These are phyloP conservation scores for Beauveria pseudobassiana DNA, from an alignment of 2,329 filamentous ascomycete species.

Conservation along the genomic window DNA sequence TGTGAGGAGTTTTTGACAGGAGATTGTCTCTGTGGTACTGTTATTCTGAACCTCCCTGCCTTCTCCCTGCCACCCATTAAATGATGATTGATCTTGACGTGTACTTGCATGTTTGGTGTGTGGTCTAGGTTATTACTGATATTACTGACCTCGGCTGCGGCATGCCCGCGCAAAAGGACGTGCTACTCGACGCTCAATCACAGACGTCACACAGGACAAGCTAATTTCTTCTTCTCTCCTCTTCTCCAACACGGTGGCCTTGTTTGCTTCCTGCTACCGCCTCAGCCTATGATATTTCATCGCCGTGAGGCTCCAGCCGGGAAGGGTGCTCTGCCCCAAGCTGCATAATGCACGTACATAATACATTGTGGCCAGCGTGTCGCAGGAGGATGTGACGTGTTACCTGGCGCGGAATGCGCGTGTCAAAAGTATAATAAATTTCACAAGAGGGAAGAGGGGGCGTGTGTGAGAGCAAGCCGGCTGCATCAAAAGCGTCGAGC, in stretches of 20 bases:
- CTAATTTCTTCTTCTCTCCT: neutral
- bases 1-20: too few relatives aligned
- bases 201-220: neutral
- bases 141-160: neutral
- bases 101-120: neutral
- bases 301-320: too few relatives aligned
- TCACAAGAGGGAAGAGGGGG: neutral
- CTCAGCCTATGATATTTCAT: neutral
- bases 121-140: neutral
- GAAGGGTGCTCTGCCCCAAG: too few relatives aligned
- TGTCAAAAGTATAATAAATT: neutral
- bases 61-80: too few relatives aligned
- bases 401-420: slow-evolving; percentile 1
- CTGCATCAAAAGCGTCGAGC: neutral
- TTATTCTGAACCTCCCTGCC: too few relatives aligned
- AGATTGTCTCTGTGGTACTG: neutral
- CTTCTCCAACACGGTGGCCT: neutral
- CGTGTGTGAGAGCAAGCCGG: neutral
- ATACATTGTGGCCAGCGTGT: neutral
- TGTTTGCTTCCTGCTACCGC: neutral
- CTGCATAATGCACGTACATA: too few relatives aligned
- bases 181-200: neutral
- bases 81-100: neutral
- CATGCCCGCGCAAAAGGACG: neutral
- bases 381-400: slow-evolving; percentile 8